Base-by-base conservation (phyloP, 106 monocot genomes). In the Posidonia australis region DNA sequence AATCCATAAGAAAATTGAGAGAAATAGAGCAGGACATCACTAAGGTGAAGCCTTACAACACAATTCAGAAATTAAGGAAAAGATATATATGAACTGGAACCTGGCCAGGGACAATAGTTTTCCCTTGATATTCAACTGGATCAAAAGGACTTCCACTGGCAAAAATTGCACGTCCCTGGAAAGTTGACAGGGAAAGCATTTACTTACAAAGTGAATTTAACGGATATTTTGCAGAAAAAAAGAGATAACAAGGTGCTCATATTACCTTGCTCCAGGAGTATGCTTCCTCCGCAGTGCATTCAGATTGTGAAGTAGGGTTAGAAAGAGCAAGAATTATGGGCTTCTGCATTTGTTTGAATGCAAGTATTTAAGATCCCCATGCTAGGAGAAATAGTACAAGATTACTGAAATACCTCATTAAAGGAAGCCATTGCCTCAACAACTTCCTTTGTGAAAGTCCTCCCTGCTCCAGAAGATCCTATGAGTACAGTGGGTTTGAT, bases 101-200 rank as follows among this genome's bases (percentile, higher is more conserved):
- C 92, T 93, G 88, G 14, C 88, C 93, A 45, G 93, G 79, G 3
- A 79, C 52, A 65, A 71, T 77, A 18, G 64, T 78, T 66, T 81
- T 88, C 13, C 88, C 93, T 36, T 85, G 44, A 66, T 81, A 77
- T 70, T 85, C 81, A 60, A 88, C 76, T 46, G 93, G 85, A 67
- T 78, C 85, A 67, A 88, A 92, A 16, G 88, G 92, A 68, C 92
- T 92, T 11, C 92, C 92, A 64, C 88, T 92, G 53, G 92, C 87
- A 81, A 79, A 92, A 61, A 92, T 83, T 16, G 85, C 92, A 62
- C 78, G 79, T 9, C 92, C 92, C 92, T 93, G 75, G 22, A 73
- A 30, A 47, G 9, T 26, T 25, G 48, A 7, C 28, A 26, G 43
- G 26, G 5, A 17, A 30, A 17, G 28, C 6, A 58, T 28, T 26